These are phyloP conservation scores for Peronospora farinosa DNA, from an alignment of 352 stramenopile species.

Conservation along the genomic window DNA sequence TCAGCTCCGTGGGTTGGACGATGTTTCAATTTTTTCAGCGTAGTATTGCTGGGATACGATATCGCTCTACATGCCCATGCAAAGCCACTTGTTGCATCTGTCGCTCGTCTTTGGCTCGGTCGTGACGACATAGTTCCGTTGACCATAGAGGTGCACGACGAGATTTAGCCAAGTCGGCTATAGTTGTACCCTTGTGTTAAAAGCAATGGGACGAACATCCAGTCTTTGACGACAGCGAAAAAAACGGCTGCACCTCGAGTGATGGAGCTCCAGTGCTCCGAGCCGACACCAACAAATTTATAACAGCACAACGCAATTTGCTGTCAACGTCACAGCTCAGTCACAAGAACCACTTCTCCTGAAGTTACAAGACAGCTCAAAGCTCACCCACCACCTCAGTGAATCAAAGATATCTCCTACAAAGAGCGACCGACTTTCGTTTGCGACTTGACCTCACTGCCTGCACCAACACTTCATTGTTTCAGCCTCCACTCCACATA, in stretches of 20 bases:
- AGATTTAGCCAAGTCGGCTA: conserved; percentile 21
- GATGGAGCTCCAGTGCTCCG: not conserved
- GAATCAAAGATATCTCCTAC: not conserved
- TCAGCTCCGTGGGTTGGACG: too few species aligned
- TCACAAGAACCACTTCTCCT: conserved; percentile 2
- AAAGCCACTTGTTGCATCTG: not conserved
- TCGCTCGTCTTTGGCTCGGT: not conserved
- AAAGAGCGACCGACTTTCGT: too few species aligned
- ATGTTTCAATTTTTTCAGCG: too few species aligned
- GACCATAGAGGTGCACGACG: not conserved
- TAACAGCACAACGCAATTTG: conserved; percentile 14
- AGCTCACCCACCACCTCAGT: not conserved
- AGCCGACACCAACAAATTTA: not conserved
- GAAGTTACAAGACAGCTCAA: conserved; percentile 20
- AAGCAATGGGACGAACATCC: conserved; percentile 6
- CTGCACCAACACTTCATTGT: not conserved
- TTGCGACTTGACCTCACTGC: too few species aligned
- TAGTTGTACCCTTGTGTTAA: conserved; percentile 3
- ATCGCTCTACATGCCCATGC: too few species aligned
- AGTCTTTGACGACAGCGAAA: conserved; percentile 9
- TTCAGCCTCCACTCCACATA: too few species aligned
- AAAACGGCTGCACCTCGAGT: conserved; percentile 17
- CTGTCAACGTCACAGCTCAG: conserved; percentile 10
- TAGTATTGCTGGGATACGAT: not conserved
- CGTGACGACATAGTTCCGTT: not conserved